A percentile compares a stretch with the other conserved stretches of the same genome.
Conservation (phyloP, 148 eudicot species). For the Camellia sinensis region DNA sequence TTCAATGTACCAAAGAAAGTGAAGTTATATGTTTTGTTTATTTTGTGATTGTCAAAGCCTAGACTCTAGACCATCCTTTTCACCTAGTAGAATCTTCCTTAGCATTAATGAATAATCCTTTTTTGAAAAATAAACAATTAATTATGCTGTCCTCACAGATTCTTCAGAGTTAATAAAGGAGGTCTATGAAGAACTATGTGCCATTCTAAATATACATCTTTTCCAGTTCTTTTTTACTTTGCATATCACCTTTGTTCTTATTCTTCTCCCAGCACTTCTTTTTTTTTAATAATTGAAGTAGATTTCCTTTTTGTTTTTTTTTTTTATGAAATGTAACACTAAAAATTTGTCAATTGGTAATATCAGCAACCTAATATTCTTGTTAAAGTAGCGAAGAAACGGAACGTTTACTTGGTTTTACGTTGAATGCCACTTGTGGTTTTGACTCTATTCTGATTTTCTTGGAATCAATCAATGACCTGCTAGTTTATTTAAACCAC, state of each 20-base stretch:
- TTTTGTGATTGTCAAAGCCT: neutral
- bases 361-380: neutral
- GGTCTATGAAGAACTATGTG: neutral
- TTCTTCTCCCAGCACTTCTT: neutral
- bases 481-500: neutral
- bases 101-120: neutral
- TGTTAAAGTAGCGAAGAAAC: neutral
- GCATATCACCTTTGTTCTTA: conserved; percentile 15
- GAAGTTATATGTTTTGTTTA: too few relatives aligned
- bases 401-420: neutral
- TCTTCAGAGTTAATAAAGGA: neutral
- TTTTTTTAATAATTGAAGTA: neutral
- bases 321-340: neutral
- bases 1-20: too few relatives aligned
- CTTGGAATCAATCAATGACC: neutral
- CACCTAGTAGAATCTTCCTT: conserved; percentile 11
- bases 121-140: neutral
- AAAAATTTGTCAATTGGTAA: neutral
- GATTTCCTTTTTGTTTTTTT: conserved; percentile 11
- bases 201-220: neutral
- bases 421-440: neutral
- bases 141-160: neutral
- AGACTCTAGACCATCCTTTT: conserved; percentile 17
- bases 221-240: neutral
- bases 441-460: neutral